Conservation (phyloP, 345 rosid genomes). For the Brassica cretica region DNA sequence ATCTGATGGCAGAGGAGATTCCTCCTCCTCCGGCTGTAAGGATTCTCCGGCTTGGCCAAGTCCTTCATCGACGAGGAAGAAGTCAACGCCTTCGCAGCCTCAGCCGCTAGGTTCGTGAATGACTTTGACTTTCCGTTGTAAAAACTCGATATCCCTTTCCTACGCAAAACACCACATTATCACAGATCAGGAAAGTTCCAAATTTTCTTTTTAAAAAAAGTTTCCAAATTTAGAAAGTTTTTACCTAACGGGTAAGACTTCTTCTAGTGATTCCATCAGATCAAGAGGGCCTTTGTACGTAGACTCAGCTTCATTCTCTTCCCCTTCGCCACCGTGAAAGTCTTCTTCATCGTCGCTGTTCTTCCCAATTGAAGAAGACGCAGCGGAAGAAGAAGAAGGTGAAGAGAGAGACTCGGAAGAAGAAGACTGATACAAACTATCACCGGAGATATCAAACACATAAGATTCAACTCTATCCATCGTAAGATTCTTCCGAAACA, state of each 20-base stretch:
- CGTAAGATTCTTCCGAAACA: neutral
- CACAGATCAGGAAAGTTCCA: neutral
- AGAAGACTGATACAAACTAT: constrained; percentile 18
- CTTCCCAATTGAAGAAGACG: constrained; percentile 64
- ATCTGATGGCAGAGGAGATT: constrained; percentile 58
- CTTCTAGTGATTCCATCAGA: constrained; percentile 61
- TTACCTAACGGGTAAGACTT: constrained; percentile 66
- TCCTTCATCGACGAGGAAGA: constrained; percentile 53
- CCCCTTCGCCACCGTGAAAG: neutral
- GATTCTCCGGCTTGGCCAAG: constrained; percentile 75
- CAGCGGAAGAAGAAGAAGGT: constrained; percentile 40
- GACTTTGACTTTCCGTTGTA: constrained; percentile 88
- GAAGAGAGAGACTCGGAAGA: constrained; percentile 27
- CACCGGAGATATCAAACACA: constrained; percentile 27
- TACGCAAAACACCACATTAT: constrained; percentile 37
- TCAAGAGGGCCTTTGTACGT: constrained; percentile 52
- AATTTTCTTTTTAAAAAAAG: neutral
- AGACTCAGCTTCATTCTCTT: constrained; percentile 62
- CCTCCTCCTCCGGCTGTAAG: constrained; percentile 51
- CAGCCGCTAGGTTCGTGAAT: constrained; percentile 57
- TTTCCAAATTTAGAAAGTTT: neutral
- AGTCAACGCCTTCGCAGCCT: constrained; percentile 50
- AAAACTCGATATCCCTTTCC: constrained; percentile 81
- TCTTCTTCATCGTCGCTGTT: constrained; percentile 51
- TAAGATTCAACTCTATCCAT: constrained; percentile 41